Conservation (phyloP, 2,329 filamentous ascomycete species). For the Cercospora sp. region DNA sequence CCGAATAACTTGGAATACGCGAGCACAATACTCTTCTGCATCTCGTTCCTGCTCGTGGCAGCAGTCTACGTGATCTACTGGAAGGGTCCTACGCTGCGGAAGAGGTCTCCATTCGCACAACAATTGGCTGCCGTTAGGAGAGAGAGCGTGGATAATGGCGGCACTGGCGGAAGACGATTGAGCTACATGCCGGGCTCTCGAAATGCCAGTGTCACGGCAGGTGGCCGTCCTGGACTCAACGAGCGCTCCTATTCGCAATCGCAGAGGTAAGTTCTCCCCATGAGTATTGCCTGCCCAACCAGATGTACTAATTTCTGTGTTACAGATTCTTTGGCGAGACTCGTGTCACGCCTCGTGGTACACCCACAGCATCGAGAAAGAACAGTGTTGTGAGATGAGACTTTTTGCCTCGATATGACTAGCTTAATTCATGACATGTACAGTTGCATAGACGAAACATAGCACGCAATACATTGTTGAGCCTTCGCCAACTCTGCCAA, state of each 20-base stretch:
- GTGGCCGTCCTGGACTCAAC: constrained; percentile 26
- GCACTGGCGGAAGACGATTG: constrained; percentile 28
- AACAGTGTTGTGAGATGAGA: constrained; percentile 27
- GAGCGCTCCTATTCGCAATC: constrained; percentile 34
- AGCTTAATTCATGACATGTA: background rate
- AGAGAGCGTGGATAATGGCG: constrained; percentile 29
- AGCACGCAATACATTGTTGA: background rate
- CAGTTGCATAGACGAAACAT: background rate
- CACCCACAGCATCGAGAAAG: constrained; percentile 31
- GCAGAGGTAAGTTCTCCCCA: constrained; percentile 20
- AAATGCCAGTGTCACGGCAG: constrained; percentile 20
- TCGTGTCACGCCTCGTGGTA: constrained; percentile 33
- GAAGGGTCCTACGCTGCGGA: constrained; percentile 56
- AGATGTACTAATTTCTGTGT: background rate
- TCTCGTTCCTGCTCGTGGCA: constrained; percentile 55
- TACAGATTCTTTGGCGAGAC: constrained; percentile 35
- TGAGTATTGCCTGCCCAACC: background rate
- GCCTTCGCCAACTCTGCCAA: no score
- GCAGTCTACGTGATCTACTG: constrained; percentile 60
- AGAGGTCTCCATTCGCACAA: constrained; percentile 55
- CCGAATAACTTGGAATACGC: constrained; percentile 54
- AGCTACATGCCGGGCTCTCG: constrained; percentile 27
- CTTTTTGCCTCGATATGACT: background rate
- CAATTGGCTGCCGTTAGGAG: constrained; percentile 38
- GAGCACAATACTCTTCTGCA: constrained; percentile 56